Base-by-base conservation (phyloP, 2,329 filamentous ascomycete species). In the Talaromyces sp. region DNA sequence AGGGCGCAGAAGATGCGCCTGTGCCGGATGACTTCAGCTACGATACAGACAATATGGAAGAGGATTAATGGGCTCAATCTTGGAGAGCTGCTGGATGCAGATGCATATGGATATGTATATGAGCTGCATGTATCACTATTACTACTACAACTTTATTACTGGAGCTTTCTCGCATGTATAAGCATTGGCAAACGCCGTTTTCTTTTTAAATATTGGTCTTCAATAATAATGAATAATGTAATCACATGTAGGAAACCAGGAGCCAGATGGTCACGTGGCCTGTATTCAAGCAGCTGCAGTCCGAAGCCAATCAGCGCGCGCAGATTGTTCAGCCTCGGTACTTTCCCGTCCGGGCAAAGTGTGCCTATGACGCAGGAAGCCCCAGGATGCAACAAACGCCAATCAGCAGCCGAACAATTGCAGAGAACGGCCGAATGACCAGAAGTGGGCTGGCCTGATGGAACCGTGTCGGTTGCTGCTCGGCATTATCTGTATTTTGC, bases 1-100 rank as follows among this genome's bases (percentile, higher is more conserved):
- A 81, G 63, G 79, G 76, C 6, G 77, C 69, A 31, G 78, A 81
- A 63, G 79, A 81, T 64, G 79, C 79, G 6, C 79, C 79, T 33
- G 67, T 81, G 30, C 79, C 79, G 2, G 68, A 75, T 42, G 78
- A 81, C 53, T 82, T 82, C 63, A 71, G 75, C 18, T 82, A 82
- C 62, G 74, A 80, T 67, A 75, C 76, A 44, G 79, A 81, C 51
- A 71, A 67, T 5, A 75, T 73, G 53, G 73, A 74, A 33, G 71
- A 74, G 64, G 64, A 66, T 27, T 62, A 63, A 53, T 53, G 30
- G 60, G 44, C 30, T 16, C 27, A 10, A 27, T 12, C 28, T 27
- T 33, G 30, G 54, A 27, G 31, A 56, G 23, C 16, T 56, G 33
- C 31, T 56, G 56, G 53, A 60, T 44, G 18, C 28, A 57, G 50